Evolutionary conservation across 768 basidiomycete genomes (phyloP), one percentile per base, ranked within the genome.

Genomic region (Amanita exitialis): DNA sequence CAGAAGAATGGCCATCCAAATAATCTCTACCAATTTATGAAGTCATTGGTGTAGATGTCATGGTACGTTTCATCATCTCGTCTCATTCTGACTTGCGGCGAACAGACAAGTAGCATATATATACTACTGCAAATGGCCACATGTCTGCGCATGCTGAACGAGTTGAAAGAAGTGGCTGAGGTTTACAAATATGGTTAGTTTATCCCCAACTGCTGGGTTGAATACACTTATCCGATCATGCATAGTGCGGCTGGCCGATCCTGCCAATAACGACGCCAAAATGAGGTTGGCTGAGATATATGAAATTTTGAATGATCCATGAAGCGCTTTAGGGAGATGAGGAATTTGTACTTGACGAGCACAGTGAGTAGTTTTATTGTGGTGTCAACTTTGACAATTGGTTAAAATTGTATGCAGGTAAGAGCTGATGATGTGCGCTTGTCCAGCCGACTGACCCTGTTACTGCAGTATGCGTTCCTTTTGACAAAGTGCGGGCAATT

Each of bases 221-320:
- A 9, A 15, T 3, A 13, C 9, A 18, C 45, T n/a, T 32, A 44
- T 44, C 12, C 16, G 12, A 36, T 48, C 4, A 18, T 43, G 4
- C 10, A 35, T 56, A 94, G 93, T 94, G n/a, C n/a, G n/a, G n/a
- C n/a, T n/a, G n/a, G n/a, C n/a, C n/a, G n/a, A n/a, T n/a, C n/a
- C n/a, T n/a, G n/a, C n/a, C n/a, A n/a, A n/a, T n/a, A n/a, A n/a
- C n/a, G n/a, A n/a, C n/a, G n/a, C n/a, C n/a, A n/a, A 90, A 64
- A 83, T 94, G 78, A 86, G 89, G 55, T 75, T 97, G 0, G 95
- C 94, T 0, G 89, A 89, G 56, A 79, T 93, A 10, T 90, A 91
- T 56, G 95, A 99, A 64, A 81, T 89, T 9, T 67, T 85, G 56
- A 82, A 86, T 39, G 80, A 92, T 56, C 82, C 86, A 1, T 71